phyloP scores from a whole-genome alignment of 495 filamentous ascomycete genomes.

The Thermothielavioides terrestris region DNA sequence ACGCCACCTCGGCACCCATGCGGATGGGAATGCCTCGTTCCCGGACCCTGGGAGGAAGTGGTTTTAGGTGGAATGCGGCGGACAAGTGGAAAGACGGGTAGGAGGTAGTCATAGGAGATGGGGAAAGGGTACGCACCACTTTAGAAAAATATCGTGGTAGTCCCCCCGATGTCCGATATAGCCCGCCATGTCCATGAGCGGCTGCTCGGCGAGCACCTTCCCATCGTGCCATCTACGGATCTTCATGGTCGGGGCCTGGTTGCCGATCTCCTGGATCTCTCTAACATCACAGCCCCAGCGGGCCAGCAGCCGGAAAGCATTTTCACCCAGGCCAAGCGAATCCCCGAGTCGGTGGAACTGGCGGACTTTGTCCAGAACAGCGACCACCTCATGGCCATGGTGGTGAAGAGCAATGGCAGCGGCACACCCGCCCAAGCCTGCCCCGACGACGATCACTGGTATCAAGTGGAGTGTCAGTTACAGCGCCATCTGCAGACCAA shows the following conservation, averaged over 20 bases:
- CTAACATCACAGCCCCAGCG: constrained; percentile 36
- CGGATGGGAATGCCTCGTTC: constrained; percentile 41
- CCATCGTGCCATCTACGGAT: constrained; percentile 44
- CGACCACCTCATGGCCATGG: constrained; percentile 41
- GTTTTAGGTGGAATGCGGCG: too few relatives aligned
- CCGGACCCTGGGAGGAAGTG: constrained; percentile 19
- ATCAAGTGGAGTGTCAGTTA: background rate
- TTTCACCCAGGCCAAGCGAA: constrained; percentile 43
- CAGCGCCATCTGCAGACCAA: background rate
- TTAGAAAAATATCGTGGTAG: constrained; percentile 45
- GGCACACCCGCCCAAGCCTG: constrained; percentile 48
- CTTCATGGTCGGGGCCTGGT: constrained; percentile 46
- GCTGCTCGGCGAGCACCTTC: constrained; percentile 44
- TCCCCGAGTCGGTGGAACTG: constrained; percentile 44
- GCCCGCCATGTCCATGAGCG: constrained; percentile 49
- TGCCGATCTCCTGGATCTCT: constrained; percentile 43
- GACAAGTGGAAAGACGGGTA: too few relatives aligned
- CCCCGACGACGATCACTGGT: constrained; percentile 47
- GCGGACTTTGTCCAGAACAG: constrained; percentile 41
- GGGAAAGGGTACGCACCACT: constrained; percentile 18
- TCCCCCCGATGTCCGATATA: constrained; percentile 47
- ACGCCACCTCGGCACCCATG: constrained; percentile 40
- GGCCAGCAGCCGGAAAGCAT: constrained; percentile 42
- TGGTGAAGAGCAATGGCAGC: constrained; percentile 43
- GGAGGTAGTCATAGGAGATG: too few relatives aligned